Evolutionary conservation across 2,329 filamentous ascomycete species (phyloP), one percentile per base, ranked within the genome.

Genomic region (Curvularia hawaiiensis): DNA sequence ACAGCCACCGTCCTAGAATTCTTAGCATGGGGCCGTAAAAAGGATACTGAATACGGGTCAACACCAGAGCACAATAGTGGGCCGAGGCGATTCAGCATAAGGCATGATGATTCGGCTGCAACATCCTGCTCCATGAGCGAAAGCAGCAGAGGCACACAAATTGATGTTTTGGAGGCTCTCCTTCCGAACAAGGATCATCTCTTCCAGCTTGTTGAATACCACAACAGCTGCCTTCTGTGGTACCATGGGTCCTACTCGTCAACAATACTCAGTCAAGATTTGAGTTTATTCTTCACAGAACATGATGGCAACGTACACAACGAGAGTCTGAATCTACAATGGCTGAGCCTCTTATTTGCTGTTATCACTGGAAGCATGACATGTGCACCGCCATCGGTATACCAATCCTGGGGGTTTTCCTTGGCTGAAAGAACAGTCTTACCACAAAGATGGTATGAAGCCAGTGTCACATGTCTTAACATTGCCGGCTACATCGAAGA

Each of bases 1-100:
- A 79, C 79, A 1, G 79, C 79, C 1, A 80, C 79, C 3, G 78
- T 82, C 3, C 72, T 82, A 0, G 80, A 82, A 53, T 82, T 81
- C 30, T 45, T 82, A 2, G 79, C 80, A 1, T 82, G 80, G 80
- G 80, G 80, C 9, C 75, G 79, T 16, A 71, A 75, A 35, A 82
- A 82, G 60, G 76, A 81, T 26, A 51, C 40, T 4, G 53, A 63
- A 14, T 65, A 63, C 33, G 59, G 52, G 24, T 67, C 45, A 14
- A 39, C 57, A 20, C 35, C 49, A 30, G 50, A 58, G 10, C 54
- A 69, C 40, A 63, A 68, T 18, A 54, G 60, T 28, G 58, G 60
- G 22, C 55, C 58, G 31, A 41, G 47, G 49, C 49, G 49, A 18
- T 30, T 53, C 20, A 48, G 46, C 9, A 6, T 53, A 16, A 43